Percentiles rank a stretch among this genome's conserved stretches.
These are phyloP conservation scores for Trichoderma harzianum DNA, from an alignment of 2,329 filamentous ascomycete genomes.

Conservation along the genomic window DNA sequence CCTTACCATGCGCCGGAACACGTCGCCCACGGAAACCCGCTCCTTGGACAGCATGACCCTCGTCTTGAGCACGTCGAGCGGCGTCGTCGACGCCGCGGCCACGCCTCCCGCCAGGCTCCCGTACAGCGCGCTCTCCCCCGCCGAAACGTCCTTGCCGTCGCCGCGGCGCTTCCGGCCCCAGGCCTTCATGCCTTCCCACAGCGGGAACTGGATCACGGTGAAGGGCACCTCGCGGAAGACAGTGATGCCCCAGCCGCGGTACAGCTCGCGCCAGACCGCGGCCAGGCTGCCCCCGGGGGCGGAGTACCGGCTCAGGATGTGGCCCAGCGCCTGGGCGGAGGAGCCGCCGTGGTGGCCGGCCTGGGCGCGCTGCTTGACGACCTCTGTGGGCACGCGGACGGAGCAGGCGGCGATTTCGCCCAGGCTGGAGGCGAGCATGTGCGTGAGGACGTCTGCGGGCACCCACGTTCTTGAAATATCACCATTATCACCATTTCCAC, in stretches of 20 bases:
- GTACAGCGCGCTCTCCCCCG: conserved; percentile 77
- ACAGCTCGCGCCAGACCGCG: conserved; percentile 77
- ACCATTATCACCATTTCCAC: background rate
- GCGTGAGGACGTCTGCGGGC: conserved; percentile 43
- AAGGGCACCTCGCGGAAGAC: conserved; percentile 96
- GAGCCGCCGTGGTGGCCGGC: conserved; percentile 75
- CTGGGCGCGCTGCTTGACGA: conserved; percentile 95
- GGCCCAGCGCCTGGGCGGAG: conserved; percentile 62
- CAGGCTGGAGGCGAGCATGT: conserved; percentile 81
- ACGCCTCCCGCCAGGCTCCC: conserved; percentile 80
- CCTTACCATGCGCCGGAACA: conserved; percentile 63
- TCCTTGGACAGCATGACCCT: conserved; percentile 85
- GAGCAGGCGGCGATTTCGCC: conserved; percentile 92
- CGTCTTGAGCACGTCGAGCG: conserved; percentile 94
- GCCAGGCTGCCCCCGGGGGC: conserved; percentile 38
- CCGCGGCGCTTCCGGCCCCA: conserved; percentile 51
- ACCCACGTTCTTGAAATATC: background rate
- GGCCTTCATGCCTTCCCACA: conserved; percentile 91
- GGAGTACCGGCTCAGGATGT: conserved; percentile 58
- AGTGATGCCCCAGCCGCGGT: conserved; percentile 88
- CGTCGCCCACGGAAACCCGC: conserved; percentile 53
- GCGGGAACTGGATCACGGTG: conserved; percentile 92
- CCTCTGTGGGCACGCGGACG: conserved; percentile 90
- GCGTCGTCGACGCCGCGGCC: conserved; percentile 85
- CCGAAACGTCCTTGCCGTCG: conserved; percentile 51